Conservation (phyloP, 352 stramenopile genomes). For the Thalassiosira mediterranea region DNA sequence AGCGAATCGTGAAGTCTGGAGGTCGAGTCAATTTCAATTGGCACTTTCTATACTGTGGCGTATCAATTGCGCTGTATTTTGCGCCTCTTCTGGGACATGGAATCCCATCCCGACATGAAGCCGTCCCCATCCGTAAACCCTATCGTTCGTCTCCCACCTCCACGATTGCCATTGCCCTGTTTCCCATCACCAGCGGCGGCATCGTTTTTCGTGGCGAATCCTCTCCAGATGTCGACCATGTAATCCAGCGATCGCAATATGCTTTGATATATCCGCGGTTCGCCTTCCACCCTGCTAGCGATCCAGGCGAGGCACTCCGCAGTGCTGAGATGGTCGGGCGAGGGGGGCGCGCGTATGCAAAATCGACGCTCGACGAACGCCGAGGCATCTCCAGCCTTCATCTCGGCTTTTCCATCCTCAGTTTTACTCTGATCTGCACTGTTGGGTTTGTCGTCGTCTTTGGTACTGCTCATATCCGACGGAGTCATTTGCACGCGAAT, state of each 20-base stretch:
- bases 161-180: neutral
- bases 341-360: slow-evolving; percentile 64
- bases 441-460: neutral
- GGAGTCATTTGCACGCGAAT: slow-evolving; percentile 64
- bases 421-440: neutral
- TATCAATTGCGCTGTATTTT: slow-evolving; percentile 21
- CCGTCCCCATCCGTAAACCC: slow-evolving; percentile 17
- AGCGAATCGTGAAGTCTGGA: too few relatives aligned
- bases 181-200: neutral
- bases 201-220: slow-evolving; percentile 7
- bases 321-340: slow-evolving; percentile 64
- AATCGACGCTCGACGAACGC: slow-evolving; percentile 63
- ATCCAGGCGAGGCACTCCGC: slow-evolving; percentile 73
- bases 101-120: neutral
- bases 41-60: too few relatives aligned
- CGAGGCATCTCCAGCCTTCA: neutral
- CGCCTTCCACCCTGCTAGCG: slow-evolving; percentile 37
- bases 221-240: slow-evolving; percentile 69
- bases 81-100: slow-evolving; percentile 39
- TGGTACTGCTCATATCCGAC: neutral
- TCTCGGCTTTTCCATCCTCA: neutral
- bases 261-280: slow-evolving; percentile 58
- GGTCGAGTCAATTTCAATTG: too few relatives aligned
- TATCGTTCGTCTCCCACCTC: neutral
- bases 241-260: slow-evolving; percentile 72